These are phyloP conservation scores for Cymbidium sinense DNA, from an alignment of 106 monocot genomes.

Conservation along the genomic window DNA sequence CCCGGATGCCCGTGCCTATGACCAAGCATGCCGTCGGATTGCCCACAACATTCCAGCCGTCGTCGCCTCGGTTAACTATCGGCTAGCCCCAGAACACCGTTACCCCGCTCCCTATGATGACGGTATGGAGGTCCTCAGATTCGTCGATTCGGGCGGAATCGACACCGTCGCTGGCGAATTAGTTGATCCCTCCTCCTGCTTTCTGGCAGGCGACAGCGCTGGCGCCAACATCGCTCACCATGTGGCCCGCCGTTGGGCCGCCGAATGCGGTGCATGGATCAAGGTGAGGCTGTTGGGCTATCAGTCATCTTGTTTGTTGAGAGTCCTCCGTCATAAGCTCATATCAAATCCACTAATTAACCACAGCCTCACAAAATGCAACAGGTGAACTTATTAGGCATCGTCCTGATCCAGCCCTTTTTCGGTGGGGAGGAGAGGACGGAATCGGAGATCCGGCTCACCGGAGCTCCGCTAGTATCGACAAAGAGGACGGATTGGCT, in stretches of 20 bases:
- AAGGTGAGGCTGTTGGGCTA: no score
- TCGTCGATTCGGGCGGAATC: constrained; percentile 13
- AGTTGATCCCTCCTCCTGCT: constrained; percentile 15
- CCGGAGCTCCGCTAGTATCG: constrained; percentile 12
- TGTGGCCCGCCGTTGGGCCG: constrained; percentile 13
- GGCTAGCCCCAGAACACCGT: constrained; percentile 28
- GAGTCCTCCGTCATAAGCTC: no score
- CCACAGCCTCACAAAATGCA: no score
- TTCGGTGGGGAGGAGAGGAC: constrained; percentile 42
- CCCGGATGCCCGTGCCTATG: constrained; percentile 14
- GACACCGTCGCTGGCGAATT: not conserved
- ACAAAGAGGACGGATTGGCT: constrained; percentile 16
- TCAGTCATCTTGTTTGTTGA: no score
- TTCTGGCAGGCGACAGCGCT: not conserved
- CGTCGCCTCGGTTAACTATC: constrained; percentile 28
- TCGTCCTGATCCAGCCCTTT: constrained; percentile 32
- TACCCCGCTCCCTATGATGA: constrained; percentile 35
- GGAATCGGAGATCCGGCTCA: constrained; percentile 25
- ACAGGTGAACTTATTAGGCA: constrained; percentile 10
- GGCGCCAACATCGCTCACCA: constrained; percentile 23
- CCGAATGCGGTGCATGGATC: not conserved
- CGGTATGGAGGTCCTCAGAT: constrained; percentile 22
- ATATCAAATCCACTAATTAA: no score
- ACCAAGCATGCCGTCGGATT: constrained; percentile 22
- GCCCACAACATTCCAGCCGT: constrained; percentile 4